Evolutionary conservation across 1,139 yeast genomes (phyloP), one percentile per base, ranked within the genome.

Genomic region (Saccharomycopsis crataegensis): DNA sequence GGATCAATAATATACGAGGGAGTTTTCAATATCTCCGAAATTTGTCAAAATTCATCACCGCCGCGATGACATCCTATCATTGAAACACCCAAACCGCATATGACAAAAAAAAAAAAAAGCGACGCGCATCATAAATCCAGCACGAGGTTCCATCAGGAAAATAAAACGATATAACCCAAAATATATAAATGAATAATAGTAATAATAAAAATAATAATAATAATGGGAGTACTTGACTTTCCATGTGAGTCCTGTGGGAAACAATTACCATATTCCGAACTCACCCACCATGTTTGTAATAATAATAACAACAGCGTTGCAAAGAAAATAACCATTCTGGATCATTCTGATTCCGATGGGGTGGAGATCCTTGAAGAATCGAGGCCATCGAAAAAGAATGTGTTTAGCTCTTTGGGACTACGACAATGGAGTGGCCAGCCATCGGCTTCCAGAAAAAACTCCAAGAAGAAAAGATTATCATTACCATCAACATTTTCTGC

Each of bases 211-310:
- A 34, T 34, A 34, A 34, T 34, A 34, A 34, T 34, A 34, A 34
- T 34, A 34, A 22, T 22, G 28, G 28, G 41, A 42, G 22, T 41
- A 38, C 43, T 54, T 14, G 44, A 43, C 7, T 56, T 56, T 40
- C 58, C 58, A 12, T 56, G 58, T 45, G 54, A 56, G 38, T 34
- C 41, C 16, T 56, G 58, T 32, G 47, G 49, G 22, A 40, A 53
- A 28, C 43, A 33, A 14, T 53, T 53, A 16, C 34, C 50, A 6
- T 56, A 50, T 22, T 6, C 22, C 12, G 48, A 51, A 11, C 32
- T 54, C 17, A 43, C 49, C n/a, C 14, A 17, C 16, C 57, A 54
- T 43, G n/a, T 12, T n/a, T 51, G 57, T 34, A 34, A 36, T 6
- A 6, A 17, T 17, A 17, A 34, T 5, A 6, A 16, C 22, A 3